phyloP scores from a whole-genome alignment of 768 basidiomycete genomes.

The Cystobasidium ongulense region DNA sequence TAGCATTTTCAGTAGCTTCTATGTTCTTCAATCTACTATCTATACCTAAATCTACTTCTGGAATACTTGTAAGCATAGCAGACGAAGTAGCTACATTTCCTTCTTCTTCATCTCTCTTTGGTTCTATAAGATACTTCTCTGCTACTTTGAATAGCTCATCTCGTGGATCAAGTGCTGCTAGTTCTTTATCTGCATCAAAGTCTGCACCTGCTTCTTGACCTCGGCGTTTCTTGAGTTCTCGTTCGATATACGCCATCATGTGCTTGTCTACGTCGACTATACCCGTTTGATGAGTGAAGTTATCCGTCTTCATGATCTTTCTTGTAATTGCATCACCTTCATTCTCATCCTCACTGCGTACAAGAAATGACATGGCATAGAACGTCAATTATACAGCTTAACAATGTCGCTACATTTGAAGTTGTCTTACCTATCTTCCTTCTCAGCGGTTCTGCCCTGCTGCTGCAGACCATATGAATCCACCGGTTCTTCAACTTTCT shows the following conservation, averaged over 20 bases:
- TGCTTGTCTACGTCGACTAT: slow-evolving; percentile 94
- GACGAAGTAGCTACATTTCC: slow-evolving; percentile 87
- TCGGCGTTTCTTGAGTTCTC: slow-evolving; percentile 71
- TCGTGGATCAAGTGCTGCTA: slow-evolving; percentile 54
- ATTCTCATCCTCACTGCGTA: slow-evolving; percentile 27
- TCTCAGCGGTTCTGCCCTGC: slow-evolving; percentile 52
- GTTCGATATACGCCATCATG: slow-evolving; percentile 98
- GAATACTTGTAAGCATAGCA: slow-evolving; percentile 94
- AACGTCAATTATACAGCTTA: not conserved
- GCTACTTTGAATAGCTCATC: slow-evolving; percentile 69
- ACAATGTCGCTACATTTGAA: not conserved
- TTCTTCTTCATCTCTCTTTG: slow-evolving; percentile 55
- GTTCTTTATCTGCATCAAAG: slow-evolving; percentile 40
- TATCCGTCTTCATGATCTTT: slow-evolving; percentile 52
- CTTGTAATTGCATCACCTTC: slow-evolving; percentile 33
- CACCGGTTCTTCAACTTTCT: slow-evolving; percentile 47
- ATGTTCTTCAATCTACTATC: slow-evolving; percentile 89
- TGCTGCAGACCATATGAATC: slow-evolving; percentile 33
- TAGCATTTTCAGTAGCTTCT: slow-evolving; percentile 94
- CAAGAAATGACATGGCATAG: not conserved
- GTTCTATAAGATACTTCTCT: slow-evolving; percentile 49
- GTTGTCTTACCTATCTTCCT: slow-evolving; percentile 26
- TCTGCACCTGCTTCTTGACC: slow-evolving; percentile 49
- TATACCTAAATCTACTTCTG: slow-evolving; percentile 96
- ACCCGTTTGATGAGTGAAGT: slow-evolving; percentile 97